Evolutionary conservation across 768 basidiomycete species (phyloP).

Genomic region (Russula olivacea): DNA sequence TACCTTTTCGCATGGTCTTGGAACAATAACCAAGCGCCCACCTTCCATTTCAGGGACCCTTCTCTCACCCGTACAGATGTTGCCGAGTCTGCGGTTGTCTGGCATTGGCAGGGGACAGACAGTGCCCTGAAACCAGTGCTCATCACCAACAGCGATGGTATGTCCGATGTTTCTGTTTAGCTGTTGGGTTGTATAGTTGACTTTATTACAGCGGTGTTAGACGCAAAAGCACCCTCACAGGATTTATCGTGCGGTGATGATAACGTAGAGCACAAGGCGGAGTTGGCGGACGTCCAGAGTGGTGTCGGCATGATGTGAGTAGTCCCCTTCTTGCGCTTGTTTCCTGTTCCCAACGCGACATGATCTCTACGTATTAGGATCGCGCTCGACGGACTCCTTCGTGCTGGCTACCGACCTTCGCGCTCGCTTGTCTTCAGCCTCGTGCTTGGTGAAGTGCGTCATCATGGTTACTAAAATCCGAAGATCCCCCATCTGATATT

Average conservation of each 20-base stretch:
- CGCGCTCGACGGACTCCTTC: slow-evolving; percentile 2
- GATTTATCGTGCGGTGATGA: background rate
- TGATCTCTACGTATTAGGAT: background rate
- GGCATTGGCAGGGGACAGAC: slow-evolving; percentile 12
- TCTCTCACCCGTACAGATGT: slow-evolving; percentile 3
- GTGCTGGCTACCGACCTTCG: background rate
- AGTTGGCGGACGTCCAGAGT: slow-evolving; percentile 1
- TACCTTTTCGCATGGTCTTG: background rate
- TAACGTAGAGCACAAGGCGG: background rate
- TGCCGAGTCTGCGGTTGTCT: slow-evolving; percentile 3
- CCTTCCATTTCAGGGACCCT: background rate
- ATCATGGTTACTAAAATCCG: background rate
- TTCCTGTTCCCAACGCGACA: background rate
- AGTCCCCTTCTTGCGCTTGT: too few species aligned
- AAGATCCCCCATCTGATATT: background rate
- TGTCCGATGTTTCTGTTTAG: background rate
- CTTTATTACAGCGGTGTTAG: background rate
- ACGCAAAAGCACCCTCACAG: background rate
- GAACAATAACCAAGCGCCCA: background rate
- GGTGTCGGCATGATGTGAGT: slow-evolving; percentile 8
- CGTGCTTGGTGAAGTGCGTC: slow-evolving; percentile 10
- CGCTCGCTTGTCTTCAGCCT: slow-evolving; percentile 7
- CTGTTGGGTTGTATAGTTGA: background rate
- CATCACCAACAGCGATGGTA: slow-evolving; percentile 6
- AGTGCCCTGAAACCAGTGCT: slow-evolving; percentile 1